A percentile compares a stretch with the other conserved stretches of the same genome.
Evolutionary conservation across 2,329 filamentous ascomycete genomes (phyloP).

Genomic region (Clarireedia paspali): DNA sequence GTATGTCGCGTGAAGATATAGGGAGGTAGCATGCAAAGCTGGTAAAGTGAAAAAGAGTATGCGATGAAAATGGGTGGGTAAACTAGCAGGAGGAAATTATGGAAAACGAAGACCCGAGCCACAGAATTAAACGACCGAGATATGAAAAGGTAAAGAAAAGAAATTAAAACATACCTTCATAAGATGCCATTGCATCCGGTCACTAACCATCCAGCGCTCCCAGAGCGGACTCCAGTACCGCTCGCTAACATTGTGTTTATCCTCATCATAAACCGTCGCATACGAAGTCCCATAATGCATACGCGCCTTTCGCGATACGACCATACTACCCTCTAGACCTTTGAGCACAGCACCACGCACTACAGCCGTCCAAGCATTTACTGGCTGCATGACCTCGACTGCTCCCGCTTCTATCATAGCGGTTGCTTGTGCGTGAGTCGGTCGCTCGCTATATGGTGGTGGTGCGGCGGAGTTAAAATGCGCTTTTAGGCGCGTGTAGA

Average conservation of each 20-base stretch:
- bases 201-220: conserved; percentile 77
- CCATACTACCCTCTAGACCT: conserved; percentile 71
- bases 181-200: conserved; percentile 83
- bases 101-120: no score
- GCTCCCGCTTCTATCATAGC: conserved; percentile 43
- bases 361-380: conserved; percentile 76
- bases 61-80: background rate
- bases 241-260: conserved; percentile 64
- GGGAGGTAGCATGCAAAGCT: no score
- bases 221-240: conserved; percentile 73
- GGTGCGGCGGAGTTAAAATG: conserved; percentile 51
- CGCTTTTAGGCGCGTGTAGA: conserved; percentile 62
- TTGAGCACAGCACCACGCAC: conserved; percentile 69
- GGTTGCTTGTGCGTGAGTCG: conserved; percentile 52
- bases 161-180: conserved; percentile 45
- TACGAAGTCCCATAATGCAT: conserved; percentile 73
- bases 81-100: no score
- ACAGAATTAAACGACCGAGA: no score
- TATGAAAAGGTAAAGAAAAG: no score
- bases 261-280: conserved; percentile 71
- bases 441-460: conserved; percentile 57
- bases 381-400: conserved; percentile 74
- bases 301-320: conserved; percentile 64
- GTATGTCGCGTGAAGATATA: no score
- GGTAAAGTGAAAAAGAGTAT: background rate